Evolutionary conservation across 495 filamentous ascomycete genomes (phyloP).

Genomic region (Penicillium cataractarum): DNA sequence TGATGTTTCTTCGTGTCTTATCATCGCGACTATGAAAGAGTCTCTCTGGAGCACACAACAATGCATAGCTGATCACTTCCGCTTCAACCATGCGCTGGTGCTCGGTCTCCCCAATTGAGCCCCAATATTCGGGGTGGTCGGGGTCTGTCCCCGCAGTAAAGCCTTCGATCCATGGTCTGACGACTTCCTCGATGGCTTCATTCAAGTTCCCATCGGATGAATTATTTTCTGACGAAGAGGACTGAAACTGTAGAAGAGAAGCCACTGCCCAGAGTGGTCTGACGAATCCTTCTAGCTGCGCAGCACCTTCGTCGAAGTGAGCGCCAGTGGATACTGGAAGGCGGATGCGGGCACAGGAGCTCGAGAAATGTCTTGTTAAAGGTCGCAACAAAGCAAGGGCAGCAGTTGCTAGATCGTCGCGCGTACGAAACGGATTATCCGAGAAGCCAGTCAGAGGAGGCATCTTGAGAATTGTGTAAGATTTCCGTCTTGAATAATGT

Average conservation of each 20-base stretch:
- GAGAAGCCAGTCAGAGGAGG: constrained; percentile 15
- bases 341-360: constrained; percentile 17
- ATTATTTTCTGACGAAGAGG: too few species aligned
- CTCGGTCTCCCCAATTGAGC: constrained; percentile 19
- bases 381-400: constrained; percentile 17
- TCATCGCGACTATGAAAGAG: constrained; percentile 12
- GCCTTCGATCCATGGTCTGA: constrained; percentile 27
- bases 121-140: constrained; percentile 30
- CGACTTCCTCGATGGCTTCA: not conserved
- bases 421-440: constrained; percentile 13
- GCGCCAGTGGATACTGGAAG: constrained; percentile 21
- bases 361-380: constrained; percentile 21
- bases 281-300: constrained; percentile 29
- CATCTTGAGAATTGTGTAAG: not conserved
- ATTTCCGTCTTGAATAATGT: not conserved
- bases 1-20: constrained; percentile 20
- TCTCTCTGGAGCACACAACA: constrained; percentile 16
- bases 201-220: not conserved
- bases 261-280: constrained; percentile 28
- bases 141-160: constrained; percentile 23
- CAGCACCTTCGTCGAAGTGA: constrained; percentile 27
- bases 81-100: constrained; percentile 34
- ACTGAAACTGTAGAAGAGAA: constrained; percentile 2
- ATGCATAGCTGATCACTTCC: constrained; percentile 26
- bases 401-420: constrained; percentile 22